Conservation (phyloP, 2,329 filamentous ascomycete genomes). For the Raffaelea albimanens region DNA sequence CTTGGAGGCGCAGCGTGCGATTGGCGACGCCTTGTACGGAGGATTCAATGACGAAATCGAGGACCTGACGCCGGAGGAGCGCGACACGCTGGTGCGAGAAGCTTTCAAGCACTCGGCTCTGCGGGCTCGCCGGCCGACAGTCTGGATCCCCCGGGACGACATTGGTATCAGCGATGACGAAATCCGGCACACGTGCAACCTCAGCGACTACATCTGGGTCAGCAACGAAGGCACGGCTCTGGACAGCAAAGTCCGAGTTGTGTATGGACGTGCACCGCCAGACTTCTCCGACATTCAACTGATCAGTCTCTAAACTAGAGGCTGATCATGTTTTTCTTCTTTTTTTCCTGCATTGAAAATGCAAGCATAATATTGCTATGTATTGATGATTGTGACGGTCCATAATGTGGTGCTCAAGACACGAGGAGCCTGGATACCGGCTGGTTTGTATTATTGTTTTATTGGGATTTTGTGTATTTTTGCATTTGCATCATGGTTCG, state of each 20-base stretch:
- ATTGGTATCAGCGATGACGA: constrained; percentile 89
- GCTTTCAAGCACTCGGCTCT: constrained; percentile 88
- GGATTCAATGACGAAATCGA: constrained; percentile 89
- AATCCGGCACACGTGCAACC: constrained; percentile 64
- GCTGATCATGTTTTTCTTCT: not conserved
- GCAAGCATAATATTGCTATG: not conserved
- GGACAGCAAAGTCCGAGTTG: constrained; percentile 71
- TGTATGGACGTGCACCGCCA: constrained; percentile 77
- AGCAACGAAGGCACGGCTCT: constrained; percentile 87
- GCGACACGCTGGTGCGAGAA: constrained; percentile 74
- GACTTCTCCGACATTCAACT: constrained; percentile 85
- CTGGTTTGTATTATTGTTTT: too few relatives aligned
- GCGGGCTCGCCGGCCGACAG: constrained; percentile 71
- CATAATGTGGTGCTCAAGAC: too few relatives aligned
- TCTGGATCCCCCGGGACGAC: constrained; percentile 91
- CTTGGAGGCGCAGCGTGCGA: constrained; percentile 61
- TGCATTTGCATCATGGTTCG: not conserved
- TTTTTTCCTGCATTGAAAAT: too few relatives aligned
- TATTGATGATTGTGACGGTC: too few relatives aligned
- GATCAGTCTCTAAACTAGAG: constrained; percentile 55
- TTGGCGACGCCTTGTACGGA: constrained; percentile 75
- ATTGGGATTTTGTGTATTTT: not conserved
- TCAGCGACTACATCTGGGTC: constrained; percentile 80
- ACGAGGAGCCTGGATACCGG: too few relatives aligned
- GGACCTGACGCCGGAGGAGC: constrained; percentile 81